These are phyloP conservation scores for Fraxinus cuspidata DNA, from an alignment of 257 asterid species.

Conservation along the genomic window DNA sequence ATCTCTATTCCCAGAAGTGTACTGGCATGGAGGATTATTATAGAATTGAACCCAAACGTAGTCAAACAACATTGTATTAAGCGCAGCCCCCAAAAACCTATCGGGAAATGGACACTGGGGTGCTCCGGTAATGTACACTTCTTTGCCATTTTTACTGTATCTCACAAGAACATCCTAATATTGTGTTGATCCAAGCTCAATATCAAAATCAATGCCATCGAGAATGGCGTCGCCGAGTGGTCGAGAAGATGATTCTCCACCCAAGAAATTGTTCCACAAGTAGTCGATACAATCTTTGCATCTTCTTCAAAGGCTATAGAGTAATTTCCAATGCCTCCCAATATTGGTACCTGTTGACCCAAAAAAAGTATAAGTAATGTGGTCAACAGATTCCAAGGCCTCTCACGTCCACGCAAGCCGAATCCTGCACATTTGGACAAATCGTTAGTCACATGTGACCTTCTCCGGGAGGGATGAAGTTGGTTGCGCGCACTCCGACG, in stretches of 20 bases:
- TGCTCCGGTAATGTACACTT: conserved; percentile 56
- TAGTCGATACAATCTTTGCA: conserved; percentile 46
- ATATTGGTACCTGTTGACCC: too few species aligned
- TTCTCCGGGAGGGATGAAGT: too few species aligned
- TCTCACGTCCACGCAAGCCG: too few species aligned
- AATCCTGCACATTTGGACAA: too few species aligned
- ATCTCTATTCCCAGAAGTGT: conserved; percentile 36
- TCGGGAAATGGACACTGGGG: conserved; percentile 88
- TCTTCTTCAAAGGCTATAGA: conserved; percentile 52
- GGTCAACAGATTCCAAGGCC: too few species aligned
- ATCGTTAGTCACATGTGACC: too few species aligned
- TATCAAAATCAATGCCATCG: conserved; percentile 70
- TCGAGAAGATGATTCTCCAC: conserved; percentile 46
- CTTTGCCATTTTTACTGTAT: conserved; percentile 25
- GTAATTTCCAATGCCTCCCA: conserved; percentile 64
- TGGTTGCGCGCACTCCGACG: too few species aligned
- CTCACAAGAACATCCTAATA: conserved; percentile 53
- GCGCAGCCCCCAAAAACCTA: conserved; percentile 42
- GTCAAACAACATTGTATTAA: conserved; percentile 53
- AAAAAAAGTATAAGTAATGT: too few species aligned
- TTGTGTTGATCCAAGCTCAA: conserved; percentile 51
- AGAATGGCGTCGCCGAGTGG: conserved; percentile 64
- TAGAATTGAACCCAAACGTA: conserved; percentile 76
- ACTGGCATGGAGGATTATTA: conserved; percentile 65
- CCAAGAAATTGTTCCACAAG: conserved; percentile 63